Evolutionary conservation across 371 early-diverging fungal species (phyloP).

Genomic region (Dentiscutata heterogama): DNA sequence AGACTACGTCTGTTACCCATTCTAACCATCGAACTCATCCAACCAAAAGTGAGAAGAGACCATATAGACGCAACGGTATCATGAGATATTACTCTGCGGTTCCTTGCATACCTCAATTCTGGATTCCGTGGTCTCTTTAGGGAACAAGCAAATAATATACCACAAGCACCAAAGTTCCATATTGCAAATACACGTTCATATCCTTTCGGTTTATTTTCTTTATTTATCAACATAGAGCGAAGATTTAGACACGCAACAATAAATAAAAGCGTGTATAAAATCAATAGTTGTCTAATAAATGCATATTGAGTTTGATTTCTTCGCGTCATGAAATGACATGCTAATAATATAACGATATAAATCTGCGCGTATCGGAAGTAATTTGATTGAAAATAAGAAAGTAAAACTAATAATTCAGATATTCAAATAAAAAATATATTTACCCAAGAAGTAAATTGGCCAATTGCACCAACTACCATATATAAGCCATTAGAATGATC

Average conservation of each 20-base stretch:
- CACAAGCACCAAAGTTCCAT: conserved; percentile 39
- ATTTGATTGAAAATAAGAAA: conserved; percentile 4
- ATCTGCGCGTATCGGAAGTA: conserved; percentile 5
- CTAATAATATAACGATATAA: conserved; percentile 36
- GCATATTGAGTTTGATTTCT: conserved; percentile 44
- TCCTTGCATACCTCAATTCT: conserved; percentile 29
- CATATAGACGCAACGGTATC: conserved; percentile 44
- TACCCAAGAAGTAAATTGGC: conserved; percentile 44
- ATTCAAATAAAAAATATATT: background rate
- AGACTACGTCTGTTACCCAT: conserved; percentile 33
- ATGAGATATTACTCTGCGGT: conserved; percentile 30
- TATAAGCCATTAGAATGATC: conserved; percentile 29
- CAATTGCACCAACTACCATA: conserved; percentile 39
- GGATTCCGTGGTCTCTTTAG: conserved; percentile 43
- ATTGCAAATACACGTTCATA: conserved; percentile 40
- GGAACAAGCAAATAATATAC: conserved; percentile 37
- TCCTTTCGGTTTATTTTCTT: background rate
- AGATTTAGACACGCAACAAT: conserved; percentile 38
- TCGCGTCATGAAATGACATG: conserved; percentile 45
- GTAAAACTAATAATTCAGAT: background rate
- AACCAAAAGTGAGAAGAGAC: conserved; percentile 38
- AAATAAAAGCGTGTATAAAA: conserved; percentile 30
- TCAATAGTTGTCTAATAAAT: conserved; percentile 36
- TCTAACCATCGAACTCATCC: conserved; percentile 39
- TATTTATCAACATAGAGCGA: conserved; percentile 27